These are phyloP conservation scores for Aspergillus sp. DNA, from an alignment of 2,329 filamentous ascomycete species.

Conservation along the genomic window DNA sequence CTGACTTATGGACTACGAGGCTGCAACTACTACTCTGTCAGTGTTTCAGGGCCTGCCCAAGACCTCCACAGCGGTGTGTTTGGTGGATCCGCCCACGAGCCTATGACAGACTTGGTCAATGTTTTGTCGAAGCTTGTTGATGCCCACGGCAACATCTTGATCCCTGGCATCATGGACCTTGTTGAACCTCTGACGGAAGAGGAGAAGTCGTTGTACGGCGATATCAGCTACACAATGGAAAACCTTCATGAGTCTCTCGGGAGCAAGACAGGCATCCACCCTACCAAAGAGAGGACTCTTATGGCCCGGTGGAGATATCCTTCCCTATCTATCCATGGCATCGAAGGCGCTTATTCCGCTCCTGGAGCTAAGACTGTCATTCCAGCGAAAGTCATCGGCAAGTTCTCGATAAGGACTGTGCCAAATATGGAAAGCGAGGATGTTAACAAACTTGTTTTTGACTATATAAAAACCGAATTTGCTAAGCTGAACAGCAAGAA, in stretches of 20 bases:
- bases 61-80: slow-evolving; percentile 97
- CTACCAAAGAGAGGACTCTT: slow-evolving; percentile 84
- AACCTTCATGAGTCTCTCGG: slow-evolving; percentile 89
- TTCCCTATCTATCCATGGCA: slow-evolving; percentile 86
- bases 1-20: slow-evolving; percentile 94
- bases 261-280: slow-evolving; percentile 78
- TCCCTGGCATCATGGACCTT: slow-evolving; percentile 89
- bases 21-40: slow-evolving; percentile 95
- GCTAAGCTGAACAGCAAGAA: slow-evolving; percentile 90
- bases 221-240: slow-evolving; percentile 93
- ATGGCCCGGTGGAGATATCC: slow-evolving; percentile 97
- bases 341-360: slow-evolving; percentile 91
- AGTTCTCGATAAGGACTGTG: slow-evolving; percentile 97
- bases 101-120: slow-evolving; percentile 91
- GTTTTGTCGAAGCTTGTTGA: slow-evolving; percentile 82
- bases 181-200: slow-evolving; percentile 84
- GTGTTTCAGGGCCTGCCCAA: slow-evolving; percentile 83
- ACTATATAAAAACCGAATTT: slow-evolving; percentile 79
- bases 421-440: slow-evolving; percentile 93
- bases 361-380: slow-evolving; percentile 98
- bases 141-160: slow-evolving; percentile 84
- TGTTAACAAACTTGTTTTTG: slow-evolving; percentile 80
- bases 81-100: slow-evolving; percentile 92
- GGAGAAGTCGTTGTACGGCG: slow-evolving; percentile 80
- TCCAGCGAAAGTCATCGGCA: slow-evolving; percentile 93